These are phyloP conservation scores for Abelmoschus esculentus DNA, from an alignment of 345 rosid species.

Conservation along the genomic window DNA sequence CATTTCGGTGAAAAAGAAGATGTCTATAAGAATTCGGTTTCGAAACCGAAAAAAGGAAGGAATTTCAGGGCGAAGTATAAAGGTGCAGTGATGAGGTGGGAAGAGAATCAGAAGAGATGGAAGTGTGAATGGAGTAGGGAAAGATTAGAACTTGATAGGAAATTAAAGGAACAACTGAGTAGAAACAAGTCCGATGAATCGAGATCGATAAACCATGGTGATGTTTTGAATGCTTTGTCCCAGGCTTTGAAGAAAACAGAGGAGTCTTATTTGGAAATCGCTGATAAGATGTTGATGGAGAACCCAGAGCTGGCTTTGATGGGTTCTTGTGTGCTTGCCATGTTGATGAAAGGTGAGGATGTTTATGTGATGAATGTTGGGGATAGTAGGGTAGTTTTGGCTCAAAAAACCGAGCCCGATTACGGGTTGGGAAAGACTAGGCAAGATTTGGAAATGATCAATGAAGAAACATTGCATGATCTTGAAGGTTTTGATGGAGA, in stretches of 20 bases:
- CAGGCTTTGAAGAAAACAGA: conserved; percentile 81
- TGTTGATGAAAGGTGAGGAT: conserved; percentile 96
- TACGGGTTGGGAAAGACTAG: conserved; percentile 58
- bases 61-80: conserved; percentile 29
- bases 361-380: conserved; percentile 95
- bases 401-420: conserved; percentile 62
- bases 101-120: conserved; percentile 71
- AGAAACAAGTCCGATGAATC: conserved; percentile 23
- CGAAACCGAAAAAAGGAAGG: conserved; percentile 26
- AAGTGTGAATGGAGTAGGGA: conserved; percentile 70
- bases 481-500: conserved; percentile 39
- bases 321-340: conserved; percentile 95
- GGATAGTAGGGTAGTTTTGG: conserved; percentile 84
- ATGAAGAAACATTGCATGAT: conserved; percentile 74
- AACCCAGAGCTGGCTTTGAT: conserved; percentile 88
- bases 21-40: conserved; percentile 26
- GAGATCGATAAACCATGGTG: conserved; percentile 41
- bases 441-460: conserved; percentile 80
- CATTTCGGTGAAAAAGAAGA: conserved; percentile 21
- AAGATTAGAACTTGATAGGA: conserved; percentile 57
- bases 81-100: conserved; percentile 44
- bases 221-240: conserved; percentile 79
- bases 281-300: conserved; percentile 77
- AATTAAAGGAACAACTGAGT: conserved; percentile 48
- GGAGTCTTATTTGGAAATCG: conserved; percentile 67